Evolutionary conservation across 208 protist species (phyloP), one percentile per base, ranked within the genome.

Genomic region (Angomonas deanei): DNA sequence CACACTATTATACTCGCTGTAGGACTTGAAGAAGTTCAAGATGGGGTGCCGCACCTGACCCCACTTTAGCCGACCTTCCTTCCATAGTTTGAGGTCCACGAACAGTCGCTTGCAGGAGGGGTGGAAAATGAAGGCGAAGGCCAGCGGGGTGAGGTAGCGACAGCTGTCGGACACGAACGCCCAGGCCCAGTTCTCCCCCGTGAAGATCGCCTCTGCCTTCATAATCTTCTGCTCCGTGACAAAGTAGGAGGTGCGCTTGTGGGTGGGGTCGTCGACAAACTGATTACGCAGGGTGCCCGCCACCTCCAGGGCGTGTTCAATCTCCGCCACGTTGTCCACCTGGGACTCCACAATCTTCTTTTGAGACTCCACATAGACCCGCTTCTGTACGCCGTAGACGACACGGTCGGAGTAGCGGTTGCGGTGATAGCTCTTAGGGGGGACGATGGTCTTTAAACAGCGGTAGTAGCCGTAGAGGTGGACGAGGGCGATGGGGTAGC

Each of bases 151-250:
- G 13, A 91, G 55, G 68, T 91, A 92, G 49, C 90, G 81, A 62
- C 75, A 91, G 30, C 73, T 91, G 61, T 96, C 90, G 11, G 90
- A 92, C 34, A 93, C 78, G 54, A 95, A 86, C 3, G 85, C 88
- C 85, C 84, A 96, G 19, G 86, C 85, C 86, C 89, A 95, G 73
- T 91, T 93, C 62, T 93, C 86, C 4, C 86, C 84, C 0, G 82
- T 90, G 69, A 91, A 93, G 64, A 92, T 70, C 15, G 86, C 84
- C 66, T 92, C 85, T 8, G 83, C 77, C 58, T 78, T 80, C 83
- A 95, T 89, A 32, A 95, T 84, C 42, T 82, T 82, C 72, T 92
- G 88, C 64, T 95, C 85, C 47, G 88, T 76, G 27, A 95, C 82
- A 58, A 88, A 84, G 65, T 93, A 96, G 17, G 90, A 84, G 11